Conservation (phyloP, 108 stramenopile genomes). For the Aurantiochytrium sp. region DNA sequence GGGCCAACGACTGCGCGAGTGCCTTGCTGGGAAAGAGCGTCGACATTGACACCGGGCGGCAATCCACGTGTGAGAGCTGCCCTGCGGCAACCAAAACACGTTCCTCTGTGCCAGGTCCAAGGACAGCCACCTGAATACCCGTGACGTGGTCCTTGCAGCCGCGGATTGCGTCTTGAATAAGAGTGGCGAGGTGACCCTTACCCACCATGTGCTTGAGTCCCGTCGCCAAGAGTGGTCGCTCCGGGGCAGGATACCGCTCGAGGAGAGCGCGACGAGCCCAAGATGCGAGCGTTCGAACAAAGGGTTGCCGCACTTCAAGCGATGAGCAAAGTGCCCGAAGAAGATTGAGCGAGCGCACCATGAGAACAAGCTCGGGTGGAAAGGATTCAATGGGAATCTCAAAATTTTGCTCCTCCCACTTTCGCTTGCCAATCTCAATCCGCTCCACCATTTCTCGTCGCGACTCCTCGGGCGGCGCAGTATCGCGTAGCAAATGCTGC, state of each 20-base stretch:
- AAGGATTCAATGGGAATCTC: neutral
- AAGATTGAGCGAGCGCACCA: neutral
- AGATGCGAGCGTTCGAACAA: neutral
- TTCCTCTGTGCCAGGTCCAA: neutral
- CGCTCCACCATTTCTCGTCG: constrained; percentile 25
- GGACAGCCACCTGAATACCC: neutral
- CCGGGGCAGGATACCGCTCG: neutral
- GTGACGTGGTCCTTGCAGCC: neutral
- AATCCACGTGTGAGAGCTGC: neutral
- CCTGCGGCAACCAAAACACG: neutral
- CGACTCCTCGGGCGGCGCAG: constrained; percentile 38
- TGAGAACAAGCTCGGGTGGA: neutral
- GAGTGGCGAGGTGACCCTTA: too few relatives aligned
- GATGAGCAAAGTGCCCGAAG: neutral
- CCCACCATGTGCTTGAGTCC: too few relatives aligned
- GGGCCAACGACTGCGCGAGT: neutral
- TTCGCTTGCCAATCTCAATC: constrained; percentile 26
- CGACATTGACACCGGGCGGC: neutral
- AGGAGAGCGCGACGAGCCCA: neutral
- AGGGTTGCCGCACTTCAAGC: neutral
- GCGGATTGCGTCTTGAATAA: neutral
- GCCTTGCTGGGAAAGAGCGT: neutral
- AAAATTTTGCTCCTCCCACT: neutral
- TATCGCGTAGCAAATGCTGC: constrained; percentile 42
- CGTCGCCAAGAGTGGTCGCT: neutral